These are phyloP conservation scores for Pelargonium australe DNA, from an alignment of 441 rosid genomes.

Conservation along the genomic window DNA sequence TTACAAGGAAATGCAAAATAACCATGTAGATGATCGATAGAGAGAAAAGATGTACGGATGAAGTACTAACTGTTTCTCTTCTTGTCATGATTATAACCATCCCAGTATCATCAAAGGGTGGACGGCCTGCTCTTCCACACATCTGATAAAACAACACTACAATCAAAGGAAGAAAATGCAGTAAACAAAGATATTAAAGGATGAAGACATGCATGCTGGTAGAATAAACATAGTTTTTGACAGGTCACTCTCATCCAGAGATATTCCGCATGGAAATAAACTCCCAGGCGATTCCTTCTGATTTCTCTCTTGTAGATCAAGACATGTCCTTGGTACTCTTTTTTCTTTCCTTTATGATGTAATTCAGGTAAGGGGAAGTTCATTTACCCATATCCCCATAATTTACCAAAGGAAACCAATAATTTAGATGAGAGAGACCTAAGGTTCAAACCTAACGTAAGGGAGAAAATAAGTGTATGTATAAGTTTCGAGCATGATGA, in stretches of 20 bases:
- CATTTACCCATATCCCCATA: background rate
- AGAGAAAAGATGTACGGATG: conserved; percentile 17
- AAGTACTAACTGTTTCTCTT: conserved; percentile 66
- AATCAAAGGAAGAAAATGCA: conserved; percentile 3
- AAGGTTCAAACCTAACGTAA: background rate
- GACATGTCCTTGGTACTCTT: background rate
- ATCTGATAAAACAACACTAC: conserved; percentile 40
- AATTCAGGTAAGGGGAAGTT: background rate
- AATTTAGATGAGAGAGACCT: background rate
- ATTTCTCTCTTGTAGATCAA: background rate
- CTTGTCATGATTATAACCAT: conserved; percentile 92
- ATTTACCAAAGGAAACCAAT: background rate
- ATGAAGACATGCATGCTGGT: conserved; percentile 14
- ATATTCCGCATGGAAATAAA: conserved; percentile 3
- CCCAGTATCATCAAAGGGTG: conserved; percentile 97
- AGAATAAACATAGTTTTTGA: conserved; percentile 4
- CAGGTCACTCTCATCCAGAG: conserved; percentile 1
- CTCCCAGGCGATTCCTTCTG: background rate
- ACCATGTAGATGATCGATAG: background rate
- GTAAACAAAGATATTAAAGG: conserved; percentile 1
- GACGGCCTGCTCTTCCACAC: conserved; percentile 99
- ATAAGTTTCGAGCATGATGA: conserved; percentile 1
- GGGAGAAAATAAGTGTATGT: background rate
- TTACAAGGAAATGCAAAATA: conserved; percentile 18
- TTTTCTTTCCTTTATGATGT: background rate